Percentiles rank a stretch among this genome's conserved stretches.
Conservation (phyloP, 805 yeast genomes). For the Myxozyma udenii region DNA sequence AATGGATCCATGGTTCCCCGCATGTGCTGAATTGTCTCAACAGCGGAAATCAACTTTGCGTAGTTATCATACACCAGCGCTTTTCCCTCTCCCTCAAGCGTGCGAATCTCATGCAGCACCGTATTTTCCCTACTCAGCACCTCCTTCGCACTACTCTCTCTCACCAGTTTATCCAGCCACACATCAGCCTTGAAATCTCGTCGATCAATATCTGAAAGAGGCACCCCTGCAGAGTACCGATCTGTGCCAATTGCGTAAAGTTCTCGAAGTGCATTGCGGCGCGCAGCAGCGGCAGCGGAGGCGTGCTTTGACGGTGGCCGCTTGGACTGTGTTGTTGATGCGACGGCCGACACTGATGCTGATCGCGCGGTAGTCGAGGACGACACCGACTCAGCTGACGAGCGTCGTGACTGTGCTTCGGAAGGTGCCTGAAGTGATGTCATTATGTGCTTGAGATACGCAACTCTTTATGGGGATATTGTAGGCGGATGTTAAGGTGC, state of each 20-base stretch:
- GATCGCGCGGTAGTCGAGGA: neutral
- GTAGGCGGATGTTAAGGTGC: too few species aligned
- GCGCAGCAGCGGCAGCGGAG: slow-evolving; percentile 23
- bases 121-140: slow-evolving; percentile 20
- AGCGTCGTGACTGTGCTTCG: neutral
- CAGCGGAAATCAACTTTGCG: slow-evolving; percentile 30
- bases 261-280: slow-evolving; percentile 32
- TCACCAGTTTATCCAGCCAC: slow-evolving; percentile 23
- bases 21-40: slow-evolving; percentile 30
- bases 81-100: slow-evolving; percentile 33
- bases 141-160: slow-evolving; percentile 14
- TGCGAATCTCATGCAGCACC: slow-evolving; percentile 28
- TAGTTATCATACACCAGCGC: slow-evolving; percentile 34
- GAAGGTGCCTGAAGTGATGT: neutral
- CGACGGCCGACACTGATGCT: neutral
- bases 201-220: slow-evolving; percentile 27
- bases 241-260: slow-evolving; percentile 30
- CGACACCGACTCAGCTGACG: neutral
- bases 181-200: slow-evolving; percentile 20
- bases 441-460: too few species aligned
- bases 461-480: too few species aligned
- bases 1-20: slow-evolving; percentile 28
- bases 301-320: too few species aligned
- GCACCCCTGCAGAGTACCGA: slow-evolving; percentile 20
- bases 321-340: neutral